Evolutionary conservation across 257 asterid species (phyloP).

Genomic region (Solanum lignicaule): DNA sequence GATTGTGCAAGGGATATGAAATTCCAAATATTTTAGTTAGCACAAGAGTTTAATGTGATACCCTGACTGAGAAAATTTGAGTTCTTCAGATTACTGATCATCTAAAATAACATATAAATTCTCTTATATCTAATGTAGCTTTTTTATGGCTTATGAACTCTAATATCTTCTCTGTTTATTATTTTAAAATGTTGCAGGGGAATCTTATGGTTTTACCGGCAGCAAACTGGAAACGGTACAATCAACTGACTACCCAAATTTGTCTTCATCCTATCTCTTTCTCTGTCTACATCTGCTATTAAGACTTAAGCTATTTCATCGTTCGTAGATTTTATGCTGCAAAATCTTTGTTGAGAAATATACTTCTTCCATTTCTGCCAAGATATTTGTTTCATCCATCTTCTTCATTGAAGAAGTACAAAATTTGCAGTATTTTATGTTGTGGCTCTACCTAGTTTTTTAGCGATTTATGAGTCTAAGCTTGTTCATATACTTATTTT

Average conservation of each 20-base stretch:
- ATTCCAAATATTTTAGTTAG: neutral
- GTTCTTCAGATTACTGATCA: neutral
- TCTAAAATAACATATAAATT: neutral
- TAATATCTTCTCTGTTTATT: constrained; percentile 1
- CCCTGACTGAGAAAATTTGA: neutral
- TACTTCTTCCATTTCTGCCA: neutral
- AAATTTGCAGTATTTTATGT: neutral
- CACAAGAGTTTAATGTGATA: neutral
- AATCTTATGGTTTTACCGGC: constrained; percentile 53
- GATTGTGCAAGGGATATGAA: neutral
- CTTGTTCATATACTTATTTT: neutral
- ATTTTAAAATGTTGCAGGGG: constrained; percentile 48
- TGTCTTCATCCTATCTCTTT: neutral
- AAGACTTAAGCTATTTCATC: neutral
- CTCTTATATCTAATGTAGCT: neutral
- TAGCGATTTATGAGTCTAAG: neutral
- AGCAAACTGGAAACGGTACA: constrained; percentile 78
- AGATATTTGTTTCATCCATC: neutral
- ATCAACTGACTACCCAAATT: neutral
- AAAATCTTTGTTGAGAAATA: neutral
- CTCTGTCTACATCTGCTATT: neutral
- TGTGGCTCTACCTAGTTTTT: neutral
- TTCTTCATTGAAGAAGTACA: neutral
- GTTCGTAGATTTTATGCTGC: neutral
- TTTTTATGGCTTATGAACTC: neutral